Conservation (phyloP, 805 yeast genomes). For the Pichia scutulata region DNA sequence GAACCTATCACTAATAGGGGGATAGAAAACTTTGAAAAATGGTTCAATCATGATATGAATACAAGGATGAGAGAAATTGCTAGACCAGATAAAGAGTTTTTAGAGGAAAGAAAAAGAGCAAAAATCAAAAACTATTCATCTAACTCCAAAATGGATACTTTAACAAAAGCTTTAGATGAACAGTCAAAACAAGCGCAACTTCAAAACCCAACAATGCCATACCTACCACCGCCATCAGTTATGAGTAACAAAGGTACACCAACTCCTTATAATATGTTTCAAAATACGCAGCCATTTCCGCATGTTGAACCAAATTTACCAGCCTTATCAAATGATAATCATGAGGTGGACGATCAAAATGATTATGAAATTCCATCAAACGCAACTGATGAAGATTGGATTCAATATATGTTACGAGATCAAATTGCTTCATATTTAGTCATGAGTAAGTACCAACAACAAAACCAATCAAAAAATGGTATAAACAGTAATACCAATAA, state of each 20-base stretch:
- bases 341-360: slow-evolving; percentile 5
- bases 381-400: slow-evolving; percentile 29
- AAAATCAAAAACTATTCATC: slow-evolving; percentile 18
- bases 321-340: neutral
- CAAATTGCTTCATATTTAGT: slow-evolving; percentile 11
- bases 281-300: neutral
- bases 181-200: slow-evolving; percentile 21
- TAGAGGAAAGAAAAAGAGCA: slow-evolving; percentile 18
- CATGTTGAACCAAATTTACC: neutral
- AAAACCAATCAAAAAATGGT: neutral
- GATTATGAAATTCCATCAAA: slow-evolving; percentile 11
- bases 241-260: slow-evolving; percentile 1
- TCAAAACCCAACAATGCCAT: slow-evolving; percentile 18
- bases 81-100: slow-evolving; percentile 25
- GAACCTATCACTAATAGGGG: slow-evolving; percentile 40
- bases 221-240: slow-evolving; percentile 10
- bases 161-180: slow-evolving; percentile 28
- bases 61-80: slow-evolving; percentile 35
- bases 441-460: slow-evolving; percentile 1
- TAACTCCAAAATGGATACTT: slow-evolving; percentile 25
- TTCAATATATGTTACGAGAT: slow-evolving; percentile 24
- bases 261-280: neutral
- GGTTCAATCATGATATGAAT: slow-evolving; percentile 44
- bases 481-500: neutral
- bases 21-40: slow-evolving; percentile 42